Base-by-base conservation (phyloP, 208 protist genomes). In the Acanthamoeba pearcei region DNA sequence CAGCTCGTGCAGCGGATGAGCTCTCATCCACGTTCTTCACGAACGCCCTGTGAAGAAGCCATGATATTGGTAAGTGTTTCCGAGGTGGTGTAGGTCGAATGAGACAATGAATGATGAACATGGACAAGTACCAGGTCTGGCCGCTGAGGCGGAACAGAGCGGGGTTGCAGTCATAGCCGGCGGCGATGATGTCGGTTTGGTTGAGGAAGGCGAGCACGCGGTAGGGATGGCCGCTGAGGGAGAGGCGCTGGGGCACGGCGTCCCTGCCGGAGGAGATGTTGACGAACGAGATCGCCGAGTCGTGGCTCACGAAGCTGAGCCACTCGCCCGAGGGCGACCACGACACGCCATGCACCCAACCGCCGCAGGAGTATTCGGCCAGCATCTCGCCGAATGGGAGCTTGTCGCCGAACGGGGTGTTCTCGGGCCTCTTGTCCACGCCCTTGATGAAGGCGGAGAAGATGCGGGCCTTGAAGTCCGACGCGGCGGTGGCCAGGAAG, bases 381-480 rank as follows among this genome's bases (percentile, higher is more conserved):
- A 98, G 57, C 22, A 96, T 32, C 64, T 95, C 83, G 86, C 97
- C 97, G 80, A 98, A 98, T 68, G 93, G 55, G 3, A 95, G 49
- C 70, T 97, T 95, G 15, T 57, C 95, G 53, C 95, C 97, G 9
- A 96, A 96, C 72, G 95, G 94, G 17, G 86, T 57, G 60, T 35
- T 15, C 27, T 35, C 35, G 12, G 53, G 60, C n/a, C 78, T 49
- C 90, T 95, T 94, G 91, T 98, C 98, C 17, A 98, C 95, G 70
- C 91, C 96, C 94, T 98, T 98, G 62, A 98, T 60, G 66, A 83
- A 97, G 49, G 97, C 97, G 42, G 95, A 97, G 76, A 98, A 98
- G 57, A 99, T 95, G 78, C 97, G 94, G 24, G 88, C 82, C 51
- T 97, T 98, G 86, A 96, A 98, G 94, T 99, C 98, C 38, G 95